Evolutionary conservation across 176 grass and related monocot species (phyloP).

Genomic region (barley (Hordeum vulgare)): MorexV3_pseudomolecules_assembly NC_058518.1:114970849-114971348

Average conservation of each 20-base stretch:
- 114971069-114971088: constrained; percentile 11
- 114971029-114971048: constrained; percentile 21
- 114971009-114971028: constrained; percentile 15
- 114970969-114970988: constrained; percentile 24
- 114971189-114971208: background rate
- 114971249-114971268: constrained; percentile 21
- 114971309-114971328: constrained; percentile 11
- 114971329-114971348: constrained; percentile 7
- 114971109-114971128: background rate
- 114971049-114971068: constrained; percentile 29
- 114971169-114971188: background rate
- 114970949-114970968: constrained; percentile 22
- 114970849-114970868: constrained; percentile 49
- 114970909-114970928: background rate
- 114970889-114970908: background rate
- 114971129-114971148: background rate
- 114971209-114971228: constrained; percentile 5
- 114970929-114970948: background rate
- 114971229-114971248: background rate
- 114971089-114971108: background rate
- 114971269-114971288: background rate
- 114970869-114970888: constrained; percentile 31
- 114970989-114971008: constrained; percentile 42
- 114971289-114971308: background rate
- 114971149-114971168: no score